Percentiles rank a stretch among this genome's conserved stretches.
Conservation (phyloP, 2,329 filamentous ascomycete species). For the Penicillium janthinellum region DNA sequence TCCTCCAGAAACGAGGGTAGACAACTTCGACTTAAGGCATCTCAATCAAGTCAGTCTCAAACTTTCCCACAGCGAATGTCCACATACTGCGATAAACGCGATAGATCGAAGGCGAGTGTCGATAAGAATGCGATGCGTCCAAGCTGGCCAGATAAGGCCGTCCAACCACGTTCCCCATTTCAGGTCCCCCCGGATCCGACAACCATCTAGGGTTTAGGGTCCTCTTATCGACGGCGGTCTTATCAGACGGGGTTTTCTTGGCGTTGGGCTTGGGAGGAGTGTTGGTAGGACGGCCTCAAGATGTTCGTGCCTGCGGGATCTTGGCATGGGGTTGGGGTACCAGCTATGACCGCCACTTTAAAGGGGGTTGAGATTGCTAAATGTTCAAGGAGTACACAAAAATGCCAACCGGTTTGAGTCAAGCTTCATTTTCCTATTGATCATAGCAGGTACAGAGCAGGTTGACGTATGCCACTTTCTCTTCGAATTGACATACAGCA, state of each 20-base stretch:
- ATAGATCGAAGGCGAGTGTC: conserved; percentile 1
- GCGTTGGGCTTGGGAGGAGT: neutral
- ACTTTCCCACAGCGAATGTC: neutral
- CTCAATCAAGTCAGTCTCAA: neutral
- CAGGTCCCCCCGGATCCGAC: conserved; percentile 17
- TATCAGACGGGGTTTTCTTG: neutral
- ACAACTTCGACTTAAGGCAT: neutral
- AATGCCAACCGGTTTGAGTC: neutral
- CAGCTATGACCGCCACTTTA: too few species aligned
- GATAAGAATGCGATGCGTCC: conserved; percentile 13
- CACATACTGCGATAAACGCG: neutral
- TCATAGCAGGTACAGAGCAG: too few species aligned
- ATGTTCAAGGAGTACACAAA: neutral
- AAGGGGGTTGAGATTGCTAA: too few species aligned
- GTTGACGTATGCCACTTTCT: neutral
- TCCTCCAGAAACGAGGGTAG: neutral
- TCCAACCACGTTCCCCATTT: conserved; percentile 16
- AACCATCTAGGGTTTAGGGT: conserved; percentile 21
- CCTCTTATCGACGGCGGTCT: conserved; percentile 1
- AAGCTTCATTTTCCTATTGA: too few species aligned
- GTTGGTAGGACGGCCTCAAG: neutral
- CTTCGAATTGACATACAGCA: too few species aligned
- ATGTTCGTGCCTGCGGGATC: neutral
- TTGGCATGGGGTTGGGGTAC: neutral
- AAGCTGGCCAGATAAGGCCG: conserved; percentile 4